Evolutionary conservation across 805 yeast genomes (phyloP).

Genomic region (Candida glaebosa): DNA sequence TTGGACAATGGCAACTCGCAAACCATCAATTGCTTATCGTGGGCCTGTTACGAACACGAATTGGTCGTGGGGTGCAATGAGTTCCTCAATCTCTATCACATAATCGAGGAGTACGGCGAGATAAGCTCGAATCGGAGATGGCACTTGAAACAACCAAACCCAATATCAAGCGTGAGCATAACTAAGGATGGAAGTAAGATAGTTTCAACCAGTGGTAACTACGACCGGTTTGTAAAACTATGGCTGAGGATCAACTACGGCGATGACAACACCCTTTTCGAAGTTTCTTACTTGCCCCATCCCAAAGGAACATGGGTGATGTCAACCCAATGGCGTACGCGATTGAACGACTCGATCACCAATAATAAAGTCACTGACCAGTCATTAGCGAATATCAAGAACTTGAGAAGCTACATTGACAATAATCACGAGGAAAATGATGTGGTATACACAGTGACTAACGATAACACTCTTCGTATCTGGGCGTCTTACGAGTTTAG

Average conservation of each 20-base stretch:
- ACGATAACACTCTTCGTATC: conserved; percentile 56
- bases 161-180: conserved; percentile 54
- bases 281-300: conserved; percentile 65
- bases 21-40: conserved; percentile 41
- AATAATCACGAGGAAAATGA: conserved; percentile 30
- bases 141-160: conserved; percentile 54
- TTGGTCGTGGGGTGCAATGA: conserved; percentile 55
- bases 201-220: conserved; percentile 54
- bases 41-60: conserved; percentile 56
- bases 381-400: conserved; percentile 33
- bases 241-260: conserved; percentile 78
- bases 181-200: conserved; percentile 69
- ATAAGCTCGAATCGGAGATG: conserved; percentile 37
- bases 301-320: conserved; percentile 47
- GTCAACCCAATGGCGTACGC: conserved; percentile 53
- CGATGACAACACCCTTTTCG: conserved; percentile 54
- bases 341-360: conserved; percentile 9
- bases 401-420: conserved; percentile 30
- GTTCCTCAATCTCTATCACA: conserved; percentile 51
- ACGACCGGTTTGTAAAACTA: conserved; percentile 66
- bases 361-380: conserved; percentile 13
- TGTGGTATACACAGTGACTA: conserved; percentile 59
- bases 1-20: conserved; percentile 12
- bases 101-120: conserved; percentile 45
- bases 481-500: conserved; percentile 68